A percentile compares a stretch with the other conserved stretches of the same genome.
phyloP scores from a whole-genome alignment of 208 protist species.

The Trypanosoma cruzi region DNA sequence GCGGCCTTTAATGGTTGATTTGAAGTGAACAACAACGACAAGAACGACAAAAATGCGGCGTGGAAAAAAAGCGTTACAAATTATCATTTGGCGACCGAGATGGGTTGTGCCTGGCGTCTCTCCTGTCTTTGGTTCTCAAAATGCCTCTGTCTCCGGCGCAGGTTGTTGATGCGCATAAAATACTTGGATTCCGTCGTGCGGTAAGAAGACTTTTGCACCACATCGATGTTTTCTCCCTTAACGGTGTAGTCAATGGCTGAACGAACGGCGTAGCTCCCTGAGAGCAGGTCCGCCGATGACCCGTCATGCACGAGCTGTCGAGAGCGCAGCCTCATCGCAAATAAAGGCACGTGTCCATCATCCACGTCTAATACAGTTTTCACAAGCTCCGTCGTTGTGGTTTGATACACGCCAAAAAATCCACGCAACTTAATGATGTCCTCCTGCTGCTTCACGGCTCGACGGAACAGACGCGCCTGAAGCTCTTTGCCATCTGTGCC shows the following conservation, averaged over 20 bases:
- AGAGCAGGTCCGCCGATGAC: conserved; percentile 71
- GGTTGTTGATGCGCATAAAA: conserved; percentile 66
- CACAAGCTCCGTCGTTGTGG: conserved; percentile 81
- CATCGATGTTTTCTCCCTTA: conserved; percentile 81
- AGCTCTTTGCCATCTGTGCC: conserved; percentile 85
- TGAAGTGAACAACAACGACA: background rate
- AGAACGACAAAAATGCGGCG: background rate
- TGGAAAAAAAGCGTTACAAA: background rate
- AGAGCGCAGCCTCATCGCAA: conserved; percentile 86
- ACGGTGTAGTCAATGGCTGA: conserved; percentile 85
- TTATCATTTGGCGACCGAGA: conserved; percentile 13
- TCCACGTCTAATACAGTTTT: conserved; percentile 83
- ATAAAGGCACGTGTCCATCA: conserved; percentile 76
- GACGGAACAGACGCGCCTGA: conserved; percentile 89
- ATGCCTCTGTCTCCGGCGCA: conserved; percentile 56
- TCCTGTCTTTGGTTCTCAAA: conserved; percentile 36
- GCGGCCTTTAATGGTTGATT: background rate
- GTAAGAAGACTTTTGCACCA: conserved; percentile 75
- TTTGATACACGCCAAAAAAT: conserved; percentile 91
- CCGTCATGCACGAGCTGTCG: conserved; percentile 90
- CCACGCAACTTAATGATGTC: conserved; percentile 86
- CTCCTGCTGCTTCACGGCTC: conserved; percentile 90
- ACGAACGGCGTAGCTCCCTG: conserved; percentile 70
- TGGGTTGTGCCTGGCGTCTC: conserved; percentile 23
- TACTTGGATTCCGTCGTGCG: conserved; percentile 77